Percentiles rank a stretch among this genome's conserved stretches.
Evolutionary conservation across 805 yeast species (phyloP).

Genomic region (Kazachstania viticola): DNA sequence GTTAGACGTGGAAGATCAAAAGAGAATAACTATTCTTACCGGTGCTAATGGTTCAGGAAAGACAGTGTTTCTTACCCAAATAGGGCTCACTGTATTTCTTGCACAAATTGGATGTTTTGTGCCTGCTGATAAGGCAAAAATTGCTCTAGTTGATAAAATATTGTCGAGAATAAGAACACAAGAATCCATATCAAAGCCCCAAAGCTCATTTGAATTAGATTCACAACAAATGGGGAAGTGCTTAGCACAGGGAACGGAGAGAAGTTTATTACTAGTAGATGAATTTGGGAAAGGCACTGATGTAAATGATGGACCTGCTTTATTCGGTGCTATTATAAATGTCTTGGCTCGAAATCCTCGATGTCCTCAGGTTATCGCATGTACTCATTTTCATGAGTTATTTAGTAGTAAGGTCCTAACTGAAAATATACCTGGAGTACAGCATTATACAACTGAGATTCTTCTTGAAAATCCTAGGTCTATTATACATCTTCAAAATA

Average conservation of each 20-base stretch:
- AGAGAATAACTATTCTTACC: conserved; percentile 30
- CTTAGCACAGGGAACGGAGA: conserved; percentile 28
- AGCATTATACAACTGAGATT: conserved; percentile 30
- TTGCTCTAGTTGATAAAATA: conserved; percentile 38
- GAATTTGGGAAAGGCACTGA: conserved; percentile 48
- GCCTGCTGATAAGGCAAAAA: conserved; percentile 36
- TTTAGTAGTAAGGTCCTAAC: conserved; percentile 21
- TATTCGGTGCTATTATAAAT: conserved; percentile 31
- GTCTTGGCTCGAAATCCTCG: conserved; percentile 7
- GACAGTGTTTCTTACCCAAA: conserved; percentile 37
- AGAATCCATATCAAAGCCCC: conserved; percentile 31
- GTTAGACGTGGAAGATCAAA: conserved; percentile 10
- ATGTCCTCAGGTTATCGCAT: conserved; percentile 25
- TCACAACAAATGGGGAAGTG: conserved; percentile 34
- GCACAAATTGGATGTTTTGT: conserved; percentile 47
- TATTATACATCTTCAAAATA: no score
- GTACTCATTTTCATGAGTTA: conserved; percentile 36
- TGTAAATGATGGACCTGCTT: conserved; percentile 34
- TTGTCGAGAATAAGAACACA: conserved; percentile 34
- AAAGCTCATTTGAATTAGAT: conserved; percentile 43
- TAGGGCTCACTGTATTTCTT: conserved; percentile 36
- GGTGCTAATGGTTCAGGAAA: conserved; percentile 46
- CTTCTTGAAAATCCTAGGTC: no score
- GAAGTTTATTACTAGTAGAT: conserved; percentile 37
- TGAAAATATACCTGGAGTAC: conserved; percentile 10